phyloP scores from a whole-genome alignment of 2,329 filamentous ascomycete species.

The Zymoseptoria pseudotritici region DNA sequence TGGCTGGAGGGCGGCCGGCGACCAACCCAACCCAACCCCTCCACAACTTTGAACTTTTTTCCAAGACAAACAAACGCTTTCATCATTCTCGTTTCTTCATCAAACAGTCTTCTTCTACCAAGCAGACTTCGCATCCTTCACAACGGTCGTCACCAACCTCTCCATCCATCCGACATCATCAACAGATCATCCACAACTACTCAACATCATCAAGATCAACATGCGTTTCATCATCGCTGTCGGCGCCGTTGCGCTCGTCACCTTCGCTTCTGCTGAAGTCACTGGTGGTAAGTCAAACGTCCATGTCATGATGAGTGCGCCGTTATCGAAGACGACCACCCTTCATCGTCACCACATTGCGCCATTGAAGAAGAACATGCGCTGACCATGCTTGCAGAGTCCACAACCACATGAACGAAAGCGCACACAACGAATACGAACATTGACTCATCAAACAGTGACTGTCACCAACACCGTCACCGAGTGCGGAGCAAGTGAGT shows the following conservation, averaged over 20 bases:
- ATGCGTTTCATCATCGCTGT: conserved; percentile 22
- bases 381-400: conserved; percentile 5
- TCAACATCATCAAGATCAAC: conserved; percentile 9
- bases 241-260: conserved; percentile 20
- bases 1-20: neutral
- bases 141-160: neutral
- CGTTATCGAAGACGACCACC: neutral
- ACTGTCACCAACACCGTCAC: conserved; percentile 7
- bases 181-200: neutral
- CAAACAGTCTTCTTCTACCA: neutral
- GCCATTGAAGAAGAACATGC: neutral
- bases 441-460: conserved; percentile 10
- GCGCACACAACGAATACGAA: conserved; percentile 2
- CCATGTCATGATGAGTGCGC: neutral
- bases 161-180: conserved; percentile 3
- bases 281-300: conserved; percentile 19
- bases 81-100: conserved; percentile 8
- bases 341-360: neutral
- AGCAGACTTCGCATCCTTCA: neutral
- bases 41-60: neutral
- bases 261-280: conserved; percentile 17
- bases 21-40: neutral
- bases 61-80: conserved; percentile 2
- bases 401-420: neutral
- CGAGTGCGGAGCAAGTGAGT: conserved; percentile 19